Base-by-base conservation (phyloP, 2,329 filamentous ascomycete species). In the Diplodia seriata region DNA sequence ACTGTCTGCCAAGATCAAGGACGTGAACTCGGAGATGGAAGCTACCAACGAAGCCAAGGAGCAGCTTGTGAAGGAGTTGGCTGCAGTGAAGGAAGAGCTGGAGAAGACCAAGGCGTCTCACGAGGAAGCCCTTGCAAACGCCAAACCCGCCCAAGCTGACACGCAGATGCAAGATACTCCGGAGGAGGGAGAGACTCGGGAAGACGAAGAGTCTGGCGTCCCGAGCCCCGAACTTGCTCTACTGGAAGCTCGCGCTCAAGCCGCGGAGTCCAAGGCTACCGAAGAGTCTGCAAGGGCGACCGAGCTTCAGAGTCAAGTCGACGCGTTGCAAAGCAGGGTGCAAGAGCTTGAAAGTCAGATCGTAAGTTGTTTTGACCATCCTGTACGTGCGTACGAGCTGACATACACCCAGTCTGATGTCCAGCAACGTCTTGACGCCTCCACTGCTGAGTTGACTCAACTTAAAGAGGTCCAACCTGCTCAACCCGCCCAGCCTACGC, bases 281-380 rank as follows among this genome's bases (percentile, higher is more conserved):
- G 76, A 79, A 51, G 79, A 83, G 64, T 73, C 77, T 18, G 75
- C 75, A 36, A 73, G 77, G 57, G 74, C 78, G 18, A 74, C 78
- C 15, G 70, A 70, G 57, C 71, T 83, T 33, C 73, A 77, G 67
- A 72, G 73, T 5, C 73, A 83, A 67, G 73, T 79, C 20, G 81
- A 87, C 31, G 80, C 80, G 23, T 84, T 89, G 1, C 86, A 91
- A 75, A 26, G n/a, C 18, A 87, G 85, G 74, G 87, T 90, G 9
- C 82, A 85, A 3, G 89, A 90, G 71, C 85, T 86, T 56, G 89
- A 93, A 74, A 81, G 83, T 15, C 90, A 89, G 77, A 85, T 83
- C 33, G 78, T 77, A 76, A 74, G 78, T 74, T 61, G 66, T 62
- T 5, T 18, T 4, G 4, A 15, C 31, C 2, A 3, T 50, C 38